Evolutionary conservation across 495 filamentous ascomycete genomes (phyloP), one percentile per base, ranked within the genome.

Genomic region (Trichocladium uniseriatum): DNA sequence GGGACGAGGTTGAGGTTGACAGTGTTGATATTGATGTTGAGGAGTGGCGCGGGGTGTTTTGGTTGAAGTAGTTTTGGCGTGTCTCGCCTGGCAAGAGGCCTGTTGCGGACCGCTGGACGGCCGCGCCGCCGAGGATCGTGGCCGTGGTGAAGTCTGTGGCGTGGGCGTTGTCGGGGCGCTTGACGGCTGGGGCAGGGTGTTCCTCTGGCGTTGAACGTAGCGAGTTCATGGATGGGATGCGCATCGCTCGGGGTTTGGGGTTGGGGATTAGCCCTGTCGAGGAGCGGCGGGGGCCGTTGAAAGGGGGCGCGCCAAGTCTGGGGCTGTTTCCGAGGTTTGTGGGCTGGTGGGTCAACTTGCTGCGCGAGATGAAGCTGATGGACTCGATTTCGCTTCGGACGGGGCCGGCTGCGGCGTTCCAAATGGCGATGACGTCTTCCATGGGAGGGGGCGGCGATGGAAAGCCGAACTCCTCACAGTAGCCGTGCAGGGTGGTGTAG

Each of bases 401-500:
- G 0, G 84, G 77, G 9, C 76, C 71, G 62, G 83, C 87, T 48
- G 73, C 75, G 7, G 62, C 65, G 36, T 86, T 76, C 85, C 85
- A 97, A 38, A 75, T 69, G 2, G 78, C 63, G 40, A 94, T 70
- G 0, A 94, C 77, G 29, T 84, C 77, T 18, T 82, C 79, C 72
- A 87, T 83, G 2, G 83, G 74, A 0, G 85, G 84, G 0, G 87
- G 78, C 13, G 86, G 84, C 8, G 82, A 84, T 2, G 82, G 82
- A 58, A 91, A 87, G 9, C 76, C 70, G 48, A 80, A 70, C 20
- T 84, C 77, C 45, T 83, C 70, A 52, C 85, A 87, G 65, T 86
- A 96, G 49, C 79, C 79, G 60, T 89, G 81, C 3, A 95, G 69
- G 0, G 81, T 72, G 10, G 90, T 95, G 67, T 97, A 97, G 54